Base-by-base conservation (phyloP, 2,329 filamentous ascomycete genomes). In the Stenocarpella maydis region DNA sequence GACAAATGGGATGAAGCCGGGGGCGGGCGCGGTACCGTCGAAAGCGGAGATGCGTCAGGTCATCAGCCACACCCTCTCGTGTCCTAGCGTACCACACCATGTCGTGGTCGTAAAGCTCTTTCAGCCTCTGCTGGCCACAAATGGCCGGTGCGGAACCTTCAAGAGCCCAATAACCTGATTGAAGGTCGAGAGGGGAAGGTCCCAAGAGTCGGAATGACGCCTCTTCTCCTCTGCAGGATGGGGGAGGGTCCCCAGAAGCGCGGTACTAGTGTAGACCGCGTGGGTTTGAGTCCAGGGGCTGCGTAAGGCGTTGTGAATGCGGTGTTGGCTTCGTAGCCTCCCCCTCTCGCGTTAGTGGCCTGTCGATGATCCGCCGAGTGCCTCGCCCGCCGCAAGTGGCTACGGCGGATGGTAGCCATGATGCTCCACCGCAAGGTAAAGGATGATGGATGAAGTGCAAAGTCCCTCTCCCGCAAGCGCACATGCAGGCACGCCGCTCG, bases 81-180 rank as follows among this genome's bases (percentile, higher is more conserved):
- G 28, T 21, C 47, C 58, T n/a, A n/a, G n/a, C n/a, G n/a, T n/a
- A n/a, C n/a, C n/a, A n/a, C 26, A 61, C 41, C 19, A 31, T 63
- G 43, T 14, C 24, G 43, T 63, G 43, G 49, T 49, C 19, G n/a
- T 19, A 28, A 14, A 37, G 58, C 45, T 63, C 15, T 19, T 49
- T 49, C 58, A 63, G 41, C 43, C 43, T 63, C 41, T 49, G 58
- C 58, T 26, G 21, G 2, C 21, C n/a, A 53, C 28, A 55, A 31
- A 39, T 41, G 41, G 41, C 34, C 26, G n/a, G 17, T 54, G 61
- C 45, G 67, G 41, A 41, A 43, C n/a, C n/a, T 41, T n/a, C 60
- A n/a, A 61, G 14, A 53, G 69, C 69, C 69, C 69, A 66, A 63
- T 52, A 65, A 19, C 66, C 66, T 71, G 69, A 66, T 26, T 66